Conservation (phyloP, 352 stramenopile genomes). For the Globisporangium solare region DNA sequence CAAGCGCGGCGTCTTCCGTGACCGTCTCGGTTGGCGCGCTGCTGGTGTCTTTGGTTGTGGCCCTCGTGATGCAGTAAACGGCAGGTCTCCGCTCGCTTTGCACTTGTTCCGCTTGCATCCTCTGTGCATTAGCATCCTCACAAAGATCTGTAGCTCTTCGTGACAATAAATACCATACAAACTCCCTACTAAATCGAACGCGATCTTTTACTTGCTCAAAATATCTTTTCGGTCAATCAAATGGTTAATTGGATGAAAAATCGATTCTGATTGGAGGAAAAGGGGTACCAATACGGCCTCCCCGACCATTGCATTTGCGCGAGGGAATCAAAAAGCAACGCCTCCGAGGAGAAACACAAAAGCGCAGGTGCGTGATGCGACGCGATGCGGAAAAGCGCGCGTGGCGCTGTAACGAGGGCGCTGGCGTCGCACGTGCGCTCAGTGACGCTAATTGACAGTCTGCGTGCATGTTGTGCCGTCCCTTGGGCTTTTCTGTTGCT, state of each 20-base stretch:
- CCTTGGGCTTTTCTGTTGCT: neutral
- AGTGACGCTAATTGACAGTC: neutral
- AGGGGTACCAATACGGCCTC: slow-evolving; percentile 1
- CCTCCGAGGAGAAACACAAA: neutral
- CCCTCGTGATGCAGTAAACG: slow-evolving; percentile 19
- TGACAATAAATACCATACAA: neutral
- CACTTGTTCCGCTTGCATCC: neutral
- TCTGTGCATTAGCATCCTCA: neutral
- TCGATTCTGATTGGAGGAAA: slow-evolving; percentile 3
- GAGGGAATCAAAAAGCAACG: slow-evolving; percentile 9
- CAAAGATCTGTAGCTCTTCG: slow-evolving; percentile 2
- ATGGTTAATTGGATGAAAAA: neutral
- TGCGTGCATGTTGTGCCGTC: neutral
- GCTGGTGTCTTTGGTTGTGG: slow-evolving; percentile 15
- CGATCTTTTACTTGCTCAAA: neutral
- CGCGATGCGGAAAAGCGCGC: neutral
- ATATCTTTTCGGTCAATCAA: neutral
- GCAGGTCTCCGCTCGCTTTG: neutral
- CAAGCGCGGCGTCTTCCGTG: slow-evolving; percentile 22
- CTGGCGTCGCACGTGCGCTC: neutral
- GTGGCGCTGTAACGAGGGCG: neutral
- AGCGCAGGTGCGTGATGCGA: neutral
- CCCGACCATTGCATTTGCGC: slow-evolving; percentile 14
- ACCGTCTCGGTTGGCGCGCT: slow-evolving; percentile 23
- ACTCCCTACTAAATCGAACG: slow-evolving; percentile 4